Conservation (phyloP, 768 basidiomycete species). For the Russula dissimulans region DNA sequence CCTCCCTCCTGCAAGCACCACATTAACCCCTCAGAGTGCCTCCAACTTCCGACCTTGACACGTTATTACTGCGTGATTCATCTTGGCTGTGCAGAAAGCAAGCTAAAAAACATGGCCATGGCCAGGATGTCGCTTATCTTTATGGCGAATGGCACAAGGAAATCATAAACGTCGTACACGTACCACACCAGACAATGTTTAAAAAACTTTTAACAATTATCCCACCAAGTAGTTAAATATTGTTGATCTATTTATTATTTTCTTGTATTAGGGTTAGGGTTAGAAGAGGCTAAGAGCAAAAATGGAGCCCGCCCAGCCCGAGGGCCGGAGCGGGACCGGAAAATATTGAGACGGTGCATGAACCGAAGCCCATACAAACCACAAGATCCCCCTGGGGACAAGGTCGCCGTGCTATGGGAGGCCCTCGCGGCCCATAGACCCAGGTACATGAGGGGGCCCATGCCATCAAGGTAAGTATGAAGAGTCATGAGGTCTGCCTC, state of each 20-base stretch:
- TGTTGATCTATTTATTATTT: not conserved
- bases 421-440: slow-evolving; percentile 22
- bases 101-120: too few species aligned
- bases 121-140: not conserved
- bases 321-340: slow-evolving; percentile 57
- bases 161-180: not conserved
- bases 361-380: slow-evolving; percentile 47
- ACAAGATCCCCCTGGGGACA: slow-evolving; percentile 22
- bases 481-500: not conserved
- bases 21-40: not conserved
- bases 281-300: slow-evolving; percentile 15
- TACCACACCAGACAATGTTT: not conserved
- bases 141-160: not conserved
- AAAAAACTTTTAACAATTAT: too few species aligned
- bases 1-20: not conserved
- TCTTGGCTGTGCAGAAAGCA: not conserved
- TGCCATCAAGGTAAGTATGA: slow-evolving; percentile 27
- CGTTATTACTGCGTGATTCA: slow-evolving; percentile 1
- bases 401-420: slow-evolving; percentile 24
- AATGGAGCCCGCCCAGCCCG: slow-evolving; percentile 26
- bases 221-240: not conserved
- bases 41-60: not conserved
- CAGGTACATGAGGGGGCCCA: slow-evolving; percentile 22
- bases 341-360: slow-evolving; percentile 79
- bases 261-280: slow-evolving; percentile 5